A percentile compares a stretch with the other conserved stretches of the same genome.
Conservation (phyloP, 1,284 basidiomycete genomes). For the Moniliophthora roreri region DNA sequence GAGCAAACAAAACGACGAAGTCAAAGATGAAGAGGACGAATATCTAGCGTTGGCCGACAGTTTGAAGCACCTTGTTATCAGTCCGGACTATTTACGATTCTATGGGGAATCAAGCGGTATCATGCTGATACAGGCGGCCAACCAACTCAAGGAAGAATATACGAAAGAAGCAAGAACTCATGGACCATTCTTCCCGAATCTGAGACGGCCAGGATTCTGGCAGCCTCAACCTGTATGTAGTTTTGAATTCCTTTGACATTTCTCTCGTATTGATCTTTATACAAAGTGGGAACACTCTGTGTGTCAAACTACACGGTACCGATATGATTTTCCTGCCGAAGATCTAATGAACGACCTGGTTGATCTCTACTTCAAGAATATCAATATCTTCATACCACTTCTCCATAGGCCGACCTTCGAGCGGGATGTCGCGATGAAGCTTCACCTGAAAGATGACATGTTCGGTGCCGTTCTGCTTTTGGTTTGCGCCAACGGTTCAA, state of each 20-base stretch:
- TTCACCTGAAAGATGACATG: neutral
- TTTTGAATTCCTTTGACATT: no score
- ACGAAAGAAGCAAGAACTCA: constrained; percentile 31
- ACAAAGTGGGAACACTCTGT: constrained; percentile 41
- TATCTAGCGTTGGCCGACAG: constrained; percentile 36
- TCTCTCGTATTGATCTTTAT: neutral
- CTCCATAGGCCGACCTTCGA: constrained; percentile 9
- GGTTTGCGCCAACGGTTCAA: constrained; percentile 39
- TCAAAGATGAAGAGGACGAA: constrained; percentile 33
- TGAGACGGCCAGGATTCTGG: constrained; percentile 32
- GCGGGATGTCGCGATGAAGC: neutral
- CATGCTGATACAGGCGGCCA: constrained; percentile 63
- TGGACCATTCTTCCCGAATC: constrained; percentile 19
- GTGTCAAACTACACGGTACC: constrained; percentile 27
- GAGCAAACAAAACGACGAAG: neutral
- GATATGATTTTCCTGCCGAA: constrained; percentile 51
- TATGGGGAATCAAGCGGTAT: constrained; percentile 74
- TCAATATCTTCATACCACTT: constrained; percentile 5
- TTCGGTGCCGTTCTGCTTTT: constrained; percentile 6
- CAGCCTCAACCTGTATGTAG: no score
- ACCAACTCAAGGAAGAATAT: constrained; percentile 64
- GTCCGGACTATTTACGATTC: constrained; percentile 47
- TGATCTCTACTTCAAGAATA: constrained; percentile 5
- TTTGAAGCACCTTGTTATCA: constrained; percentile 34
- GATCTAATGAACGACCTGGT: constrained; percentile 32